Evolutionary conservation across 2,329 filamentous ascomycete species (phyloP).

Genomic region (Cadophora sp.): DNA sequence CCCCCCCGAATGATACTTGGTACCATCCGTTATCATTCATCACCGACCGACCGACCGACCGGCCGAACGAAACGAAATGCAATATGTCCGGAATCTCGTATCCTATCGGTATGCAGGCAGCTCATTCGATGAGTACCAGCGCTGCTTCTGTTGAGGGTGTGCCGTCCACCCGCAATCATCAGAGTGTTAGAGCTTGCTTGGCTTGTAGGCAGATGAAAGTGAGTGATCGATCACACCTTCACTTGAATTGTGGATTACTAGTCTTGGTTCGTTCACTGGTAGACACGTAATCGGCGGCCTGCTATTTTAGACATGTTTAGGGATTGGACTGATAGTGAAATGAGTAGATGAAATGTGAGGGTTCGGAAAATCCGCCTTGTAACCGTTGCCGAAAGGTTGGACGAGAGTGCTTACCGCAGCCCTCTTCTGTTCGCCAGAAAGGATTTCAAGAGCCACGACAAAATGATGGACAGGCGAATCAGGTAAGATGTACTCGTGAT

Average conservation of each 20-base stretch:
- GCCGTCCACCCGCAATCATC: background rate
- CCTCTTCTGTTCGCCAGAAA: constrained; percentile 9
- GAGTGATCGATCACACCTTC: background rate
- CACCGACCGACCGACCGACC: too few species aligned
- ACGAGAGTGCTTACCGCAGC: constrained; percentile 22
- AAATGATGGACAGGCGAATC: background rate
- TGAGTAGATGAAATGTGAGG: constrained; percentile 30
- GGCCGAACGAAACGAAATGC: background rate
- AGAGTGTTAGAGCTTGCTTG: constrained; percentile 20
- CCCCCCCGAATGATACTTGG: background rate
- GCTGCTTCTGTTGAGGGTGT: background rate
- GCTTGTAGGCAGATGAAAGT: constrained; percentile 29
- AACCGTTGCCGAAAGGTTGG: constrained; percentile 25
- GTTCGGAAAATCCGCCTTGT: constrained; percentile 22
- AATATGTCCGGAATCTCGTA: background rate
- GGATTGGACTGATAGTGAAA: background rate
- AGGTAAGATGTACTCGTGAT: background rate
- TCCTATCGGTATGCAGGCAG: background rate
- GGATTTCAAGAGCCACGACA: background rate
- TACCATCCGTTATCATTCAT: background rate
- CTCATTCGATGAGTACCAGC: background rate
- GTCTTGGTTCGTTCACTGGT: background rate
- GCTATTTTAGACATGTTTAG: too few species aligned
- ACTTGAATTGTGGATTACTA: background rate
- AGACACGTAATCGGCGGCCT: too few species aligned